Base-by-base conservation (phyloP, 331 rosid species). In the Cydonia oblonga region DNA sequence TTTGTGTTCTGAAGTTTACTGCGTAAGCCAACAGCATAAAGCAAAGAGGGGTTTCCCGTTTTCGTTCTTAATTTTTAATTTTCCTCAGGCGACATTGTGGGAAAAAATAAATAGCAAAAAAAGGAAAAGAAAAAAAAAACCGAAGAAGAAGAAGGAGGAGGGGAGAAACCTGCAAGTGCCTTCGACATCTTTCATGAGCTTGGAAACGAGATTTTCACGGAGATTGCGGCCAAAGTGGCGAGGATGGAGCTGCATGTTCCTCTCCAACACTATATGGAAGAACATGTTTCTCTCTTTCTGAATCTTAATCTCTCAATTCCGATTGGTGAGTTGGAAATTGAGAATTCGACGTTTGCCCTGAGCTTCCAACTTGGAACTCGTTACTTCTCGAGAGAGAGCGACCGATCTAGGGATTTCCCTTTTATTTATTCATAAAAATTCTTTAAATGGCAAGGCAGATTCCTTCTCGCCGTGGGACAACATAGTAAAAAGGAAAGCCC, bases 181-280 rank as follows among this genome's bases (percentile, higher is more conserved):
- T 81, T 93, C 98, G 4, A 93, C 97, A 78, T 91, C 98, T 85
- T 93, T 93, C 98, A 91, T 93, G n/a, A 93, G 96, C 89, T 93
- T 93, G 42, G 96, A 57, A 23, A 91, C 87, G 40, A 93, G 84
- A 78, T 89, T 89, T 14, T 93, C 96, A 0, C 96, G 96, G 66
- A 93, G 90, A 73, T 81, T 89, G 33, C 97, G 98, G 2, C 97
- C 96, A 54, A 91, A 93, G 81, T 93, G 91, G 33, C 95, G 96
- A 2, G 98, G 97, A 30, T 93, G 98, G 42, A 93, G 86, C 79
- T 93, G 97, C 95, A 93, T 93, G 71, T 93, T 90, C 79, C 98
- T 87, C 85, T 93, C 97, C 85, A 93, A 71, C 12, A 90, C 96
- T 52, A 93, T 90, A 76, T 93, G 97, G 82, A 89, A 93, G 66